Percentiles rank a stretch among this genome's conserved stretches.
These are phyloP conservation scores for Glycine soja DNA, from an alignment of 306 rosid species.

Conservation along the genomic window DNA sequence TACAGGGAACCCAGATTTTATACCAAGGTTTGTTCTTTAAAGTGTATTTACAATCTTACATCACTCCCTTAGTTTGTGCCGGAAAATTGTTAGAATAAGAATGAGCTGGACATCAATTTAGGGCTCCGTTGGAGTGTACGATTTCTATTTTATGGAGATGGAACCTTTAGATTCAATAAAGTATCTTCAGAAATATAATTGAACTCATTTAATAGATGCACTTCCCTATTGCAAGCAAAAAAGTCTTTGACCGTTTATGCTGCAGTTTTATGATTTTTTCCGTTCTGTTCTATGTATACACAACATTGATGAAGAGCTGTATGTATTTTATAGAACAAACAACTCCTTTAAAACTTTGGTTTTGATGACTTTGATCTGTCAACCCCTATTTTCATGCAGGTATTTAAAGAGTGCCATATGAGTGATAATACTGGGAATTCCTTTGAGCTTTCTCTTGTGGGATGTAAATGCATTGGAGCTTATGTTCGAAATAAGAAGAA, in stretches of 20 bases:
- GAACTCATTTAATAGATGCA: constrained; percentile 13
- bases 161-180: constrained; percentile 22
- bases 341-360: neutral
- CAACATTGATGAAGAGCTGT: too few relatives aligned
- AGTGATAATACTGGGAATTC: constrained; percentile 69
- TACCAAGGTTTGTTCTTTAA: constrained; percentile 73
- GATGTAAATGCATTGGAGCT: constrained; percentile 79
- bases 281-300: too few relatives aligned
- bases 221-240: constrained; percentile 17
- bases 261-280: too few relatives aligned
- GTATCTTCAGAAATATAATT: constrained; percentile 10
- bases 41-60: neutral
- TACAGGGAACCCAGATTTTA: constrained; percentile 94
- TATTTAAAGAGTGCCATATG: constrained; percentile 72
- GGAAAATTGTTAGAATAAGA: neutral
- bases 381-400: constrained; percentile 50
- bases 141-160: constrained; percentile 21
- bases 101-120: constrained; percentile 16
- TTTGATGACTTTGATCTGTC: constrained; percentile 11
- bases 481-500: constrained; percentile 90
- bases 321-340: too few relatives aligned
- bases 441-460: constrained; percentile 86
- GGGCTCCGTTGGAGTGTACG: neutral
- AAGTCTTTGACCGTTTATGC: neutral
- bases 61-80: neutral